Base-by-base conservation (phyloP, 495 filamentous ascomycete genomes). In the Xylaria grammica region DNA sequence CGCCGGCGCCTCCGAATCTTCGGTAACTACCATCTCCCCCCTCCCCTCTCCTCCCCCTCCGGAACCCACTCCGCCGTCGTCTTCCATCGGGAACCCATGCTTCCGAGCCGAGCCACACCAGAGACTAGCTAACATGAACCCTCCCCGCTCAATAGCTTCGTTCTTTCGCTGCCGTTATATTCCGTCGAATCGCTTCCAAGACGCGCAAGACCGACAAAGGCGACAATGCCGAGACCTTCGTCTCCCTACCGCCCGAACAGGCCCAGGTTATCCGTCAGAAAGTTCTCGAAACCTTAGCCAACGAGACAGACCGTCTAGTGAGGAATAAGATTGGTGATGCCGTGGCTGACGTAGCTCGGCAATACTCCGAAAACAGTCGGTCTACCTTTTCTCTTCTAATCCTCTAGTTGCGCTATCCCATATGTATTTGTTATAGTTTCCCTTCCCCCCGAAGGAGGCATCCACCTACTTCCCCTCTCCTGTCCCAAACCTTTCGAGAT, bases 241-340 rank as follows among this genome's bases (percentile, higher is more conserved):
- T 93, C 53, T 89, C 89, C 26, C 78, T 98, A 22, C 82, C 77
- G 42, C 77, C 83, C 58, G 82, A 88, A n/a, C 88, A 95, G 70
- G 88, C 89, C 65, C 75, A 86, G 30, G 87, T 85, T 60, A 97
- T 98, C 66, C 85, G 92, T 58, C 83, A 88, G 63, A 94, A 93
- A 74, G 80, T 98, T 42, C 81, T 99, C 24, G 84, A 89, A 64
- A 89, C 88, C 62, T 79, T 97, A 53, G 85, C 87, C 45, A 79
- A 76, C 48, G 96, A 98, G 78, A 77, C 82, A 7, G 82, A 89
- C 22, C 81, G 85, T 48, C 77, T 86, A 17, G 90, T 96, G 38
- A 84, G 96, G 72, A 96, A 96, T 75, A 99, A 98, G 78, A 91
- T 97, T 73, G 94, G 93, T 60, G 96, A 99, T 77, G 93, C 95